phyloP scores from a whole-genome alignment of 2,329 filamentous ascomycete species.

The Apiospora malaysiana region DNA sequence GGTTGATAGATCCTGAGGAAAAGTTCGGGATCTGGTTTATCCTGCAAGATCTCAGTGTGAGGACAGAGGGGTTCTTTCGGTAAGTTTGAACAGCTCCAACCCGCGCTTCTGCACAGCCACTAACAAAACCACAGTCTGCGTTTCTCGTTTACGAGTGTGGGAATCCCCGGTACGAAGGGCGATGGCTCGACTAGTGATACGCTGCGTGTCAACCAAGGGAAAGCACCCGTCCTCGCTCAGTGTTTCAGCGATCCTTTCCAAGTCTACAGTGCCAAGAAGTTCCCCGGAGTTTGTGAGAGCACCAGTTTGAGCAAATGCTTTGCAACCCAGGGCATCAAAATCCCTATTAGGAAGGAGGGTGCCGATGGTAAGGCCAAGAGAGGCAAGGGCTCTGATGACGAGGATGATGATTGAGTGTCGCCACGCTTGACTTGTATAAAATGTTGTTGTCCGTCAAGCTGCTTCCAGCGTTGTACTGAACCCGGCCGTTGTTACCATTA shows the following conservation, averaged over 20 bases:
- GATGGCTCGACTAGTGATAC: constrained; percentile 45
- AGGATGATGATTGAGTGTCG: constrained; percentile 31
- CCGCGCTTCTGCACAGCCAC: constrained; percentile 5
- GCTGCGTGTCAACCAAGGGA: constrained; percentile 70
- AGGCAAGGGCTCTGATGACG: constrained; percentile 51
- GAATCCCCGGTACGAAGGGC: constrained; percentile 50
- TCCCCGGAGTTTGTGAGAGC: constrained; percentile 95
- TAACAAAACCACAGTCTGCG: constrained; percentile 52
- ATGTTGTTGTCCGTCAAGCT: not conserved
- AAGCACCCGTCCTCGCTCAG: constrained; percentile 81
- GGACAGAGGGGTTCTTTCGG: constrained; percentile 91
- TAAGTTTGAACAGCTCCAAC: constrained; percentile 48
- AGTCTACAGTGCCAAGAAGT: constrained; percentile 97
- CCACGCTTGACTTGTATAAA: not conserved
- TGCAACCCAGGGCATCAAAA: constrained; percentile 93
- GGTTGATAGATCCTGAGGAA: constrained; percentile 77
- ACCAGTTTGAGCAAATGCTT: constrained; percentile 92
- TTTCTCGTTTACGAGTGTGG: constrained; percentile 86
- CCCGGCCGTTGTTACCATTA: not conserved
- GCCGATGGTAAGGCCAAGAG: constrained; percentile 51
- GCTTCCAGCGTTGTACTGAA: not conserved
- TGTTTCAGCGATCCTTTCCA: constrained; percentile 90
- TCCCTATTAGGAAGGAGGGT: constrained; percentile 91
- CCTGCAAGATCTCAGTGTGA: constrained; percentile 90
- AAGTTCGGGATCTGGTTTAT: constrained; percentile 96